Percentiles rank a stretch among this genome's conserved stretches.
phyloP scores from a whole-genome alignment of 163 green algal genomes.

The Chlorella variabilis region DNA sequence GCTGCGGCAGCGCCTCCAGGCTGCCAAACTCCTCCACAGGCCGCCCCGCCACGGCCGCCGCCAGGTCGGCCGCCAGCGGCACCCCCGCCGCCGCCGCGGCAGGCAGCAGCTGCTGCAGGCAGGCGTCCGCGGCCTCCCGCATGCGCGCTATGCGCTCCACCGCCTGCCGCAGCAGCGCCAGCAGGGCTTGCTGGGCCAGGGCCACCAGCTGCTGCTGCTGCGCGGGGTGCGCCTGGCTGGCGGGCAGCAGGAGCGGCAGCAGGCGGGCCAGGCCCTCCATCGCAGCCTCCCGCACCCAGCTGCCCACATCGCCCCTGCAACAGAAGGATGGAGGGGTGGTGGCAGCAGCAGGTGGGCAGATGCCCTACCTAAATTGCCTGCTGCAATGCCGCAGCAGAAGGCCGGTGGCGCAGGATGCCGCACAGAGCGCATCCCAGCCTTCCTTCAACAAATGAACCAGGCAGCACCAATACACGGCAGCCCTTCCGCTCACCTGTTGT shows the following conservation, averaged over 20 bases:
- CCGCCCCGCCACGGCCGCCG: not conserved
- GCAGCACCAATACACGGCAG: no score
- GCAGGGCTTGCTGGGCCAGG: not conserved
- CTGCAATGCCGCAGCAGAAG: no score
- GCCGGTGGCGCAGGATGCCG: no score
- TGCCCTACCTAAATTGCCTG: no score
- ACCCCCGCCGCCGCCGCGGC: not conserved
- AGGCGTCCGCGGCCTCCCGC: constrained; percentile 48
- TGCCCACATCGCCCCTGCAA: constrained; percentile 90
- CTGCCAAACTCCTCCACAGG: constrained; percentile 26
- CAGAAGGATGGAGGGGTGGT: no score
- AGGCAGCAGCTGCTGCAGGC: constrained; percentile 38
- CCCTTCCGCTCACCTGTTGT: constrained; percentile 82
- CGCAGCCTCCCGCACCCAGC: constrained; percentile 87
- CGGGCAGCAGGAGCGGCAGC: constrained; percentile 39
- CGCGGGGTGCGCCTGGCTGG: not conserved
- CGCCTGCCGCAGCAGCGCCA: constrained; percentile 72
- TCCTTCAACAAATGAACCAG: no score
- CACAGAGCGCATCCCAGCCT: no score
- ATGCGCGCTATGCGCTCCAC: constrained; percentile 89
- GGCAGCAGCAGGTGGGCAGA: no score
- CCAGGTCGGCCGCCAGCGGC: constrained; percentile 18
- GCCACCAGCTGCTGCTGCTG: not conserved
- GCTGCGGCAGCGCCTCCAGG: constrained; percentile 34
- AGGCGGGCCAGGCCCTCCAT: constrained; percentile 66